These are phyloP conservation scores for Aquanectria penicillioides DNA, from an alignment of 2,329 filamentous ascomycete genomes.

Conservation along the genomic window DNA sequence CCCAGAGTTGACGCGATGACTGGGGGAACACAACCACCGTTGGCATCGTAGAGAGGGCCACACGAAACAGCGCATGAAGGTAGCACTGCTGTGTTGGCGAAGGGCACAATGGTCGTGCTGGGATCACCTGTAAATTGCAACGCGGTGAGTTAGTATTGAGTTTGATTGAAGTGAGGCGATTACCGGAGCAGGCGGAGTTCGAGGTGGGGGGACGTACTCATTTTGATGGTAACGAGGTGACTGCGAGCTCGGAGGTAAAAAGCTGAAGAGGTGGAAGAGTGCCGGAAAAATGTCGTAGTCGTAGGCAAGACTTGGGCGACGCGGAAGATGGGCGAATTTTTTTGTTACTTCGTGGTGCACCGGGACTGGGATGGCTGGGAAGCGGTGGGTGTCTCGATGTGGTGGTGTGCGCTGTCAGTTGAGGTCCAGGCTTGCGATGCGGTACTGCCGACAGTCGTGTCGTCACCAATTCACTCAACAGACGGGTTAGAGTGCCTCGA, in stretches of 20 bases:
- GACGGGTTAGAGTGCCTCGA: neutral
- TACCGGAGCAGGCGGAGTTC: constrained; percentile 29
- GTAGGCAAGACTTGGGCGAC: neutral
- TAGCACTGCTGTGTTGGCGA: constrained; percentile 56
- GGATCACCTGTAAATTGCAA: constrained; percentile 29
- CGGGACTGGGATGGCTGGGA: constrained; percentile 9
- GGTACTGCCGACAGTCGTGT: constrained; percentile 16
- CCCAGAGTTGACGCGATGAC: constrained; percentile 56
- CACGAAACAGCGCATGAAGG: constrained; percentile 71
- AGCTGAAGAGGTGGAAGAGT: neutral
- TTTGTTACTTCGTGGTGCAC: neutral
- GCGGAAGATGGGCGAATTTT: neutral
- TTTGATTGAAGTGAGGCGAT: constrained; percentile 29
- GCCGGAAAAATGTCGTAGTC: neutral
- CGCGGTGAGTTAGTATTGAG: constrained; percentile 26
- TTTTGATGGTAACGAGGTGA: constrained; percentile 41
- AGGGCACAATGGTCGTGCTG: constrained; percentile 65
- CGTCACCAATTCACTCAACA: constrained; percentile 14
- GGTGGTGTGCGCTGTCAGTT: constrained; percentile 13
- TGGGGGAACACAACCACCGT: constrained; percentile 75
- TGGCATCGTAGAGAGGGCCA: constrained; percentile 73
- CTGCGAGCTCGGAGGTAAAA: neutral
- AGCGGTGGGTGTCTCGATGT: neutral
- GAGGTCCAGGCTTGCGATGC: neutral
- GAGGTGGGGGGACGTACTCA: constrained; percentile 45